These are phyloP conservation scores for Thielaviopsis ethacetica DNA, from an alignment of 2,329 filamentous ascomycete genomes.

Conservation along the genomic window DNA sequence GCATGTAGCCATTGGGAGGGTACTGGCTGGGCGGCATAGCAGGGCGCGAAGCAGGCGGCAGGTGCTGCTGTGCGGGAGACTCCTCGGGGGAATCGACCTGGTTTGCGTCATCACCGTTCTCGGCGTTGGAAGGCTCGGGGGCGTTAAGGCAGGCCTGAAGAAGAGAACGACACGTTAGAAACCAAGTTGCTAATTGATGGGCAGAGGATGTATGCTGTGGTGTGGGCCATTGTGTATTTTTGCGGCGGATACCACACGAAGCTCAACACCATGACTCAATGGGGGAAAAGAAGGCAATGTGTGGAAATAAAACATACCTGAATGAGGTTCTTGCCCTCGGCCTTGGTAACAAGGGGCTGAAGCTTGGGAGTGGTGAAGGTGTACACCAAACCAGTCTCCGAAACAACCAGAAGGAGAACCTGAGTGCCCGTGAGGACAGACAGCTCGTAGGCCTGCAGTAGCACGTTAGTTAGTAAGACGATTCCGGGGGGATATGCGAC, in stretches of 20 bases:
- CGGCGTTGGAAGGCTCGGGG: slow-evolving; percentile 68
- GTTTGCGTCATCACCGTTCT: slow-evolving; percentile 63
- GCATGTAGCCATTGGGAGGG: slow-evolving; percentile 46
- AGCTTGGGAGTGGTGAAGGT: slow-evolving; percentile 98
- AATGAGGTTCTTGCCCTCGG: slow-evolving; percentile 97
- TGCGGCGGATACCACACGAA: too few relatives aligned
- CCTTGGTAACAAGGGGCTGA: slow-evolving; percentile 93
- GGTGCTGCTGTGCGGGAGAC: slow-evolving; percentile 50
- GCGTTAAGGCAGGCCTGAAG: slow-evolving; percentile 88
- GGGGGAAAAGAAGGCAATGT: too few relatives aligned
- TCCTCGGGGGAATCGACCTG: slow-evolving; percentile 87
- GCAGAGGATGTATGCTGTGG: slow-evolving; percentile 1
- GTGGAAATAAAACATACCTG: slow-evolving; percentile 47
- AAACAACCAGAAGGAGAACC: slow-evolving; percentile 89
- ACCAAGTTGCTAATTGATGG: background rate
- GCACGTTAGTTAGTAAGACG: slow-evolving; percentile 9
- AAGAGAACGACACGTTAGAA: slow-evolving; percentile 10
- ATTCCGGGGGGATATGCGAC: too few relatives aligned
- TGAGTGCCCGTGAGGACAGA: slow-evolving; percentile 96
- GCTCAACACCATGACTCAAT: too few relatives aligned
- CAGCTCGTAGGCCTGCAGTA: slow-evolving; percentile 72
- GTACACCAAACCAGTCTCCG: slow-evolving; percentile 92
- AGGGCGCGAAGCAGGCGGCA: slow-evolving; percentile 36
- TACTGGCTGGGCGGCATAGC: slow-evolving; percentile 29
- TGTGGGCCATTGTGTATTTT: slow-evolving; percentile 15